A percentile compares a stretch with the other conserved stretches of the same genome.
These are phyloP conservation scores for Lodderomyces jiufengensis DNA, from an alignment of 1,139 yeast species.

Conservation along the genomic window DNA sequence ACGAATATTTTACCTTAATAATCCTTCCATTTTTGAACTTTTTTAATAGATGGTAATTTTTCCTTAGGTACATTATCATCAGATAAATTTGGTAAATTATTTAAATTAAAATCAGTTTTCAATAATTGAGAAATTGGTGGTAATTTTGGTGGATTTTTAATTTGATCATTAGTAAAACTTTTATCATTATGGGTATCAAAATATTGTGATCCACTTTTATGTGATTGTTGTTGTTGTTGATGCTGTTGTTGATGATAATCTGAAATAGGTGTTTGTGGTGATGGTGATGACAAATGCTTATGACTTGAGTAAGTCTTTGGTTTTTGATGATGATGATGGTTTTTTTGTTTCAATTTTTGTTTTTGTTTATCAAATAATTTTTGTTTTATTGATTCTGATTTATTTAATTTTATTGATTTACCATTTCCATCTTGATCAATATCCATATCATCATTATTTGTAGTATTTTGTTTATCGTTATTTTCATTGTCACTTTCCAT, in stretches of 20 bases:
- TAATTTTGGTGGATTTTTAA: constrained; percentile 4
- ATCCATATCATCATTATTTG: constrained; percentile 2
- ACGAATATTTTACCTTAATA: too few species aligned
- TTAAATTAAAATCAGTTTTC: constrained; percentile 2
- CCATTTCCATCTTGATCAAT: not conserved
- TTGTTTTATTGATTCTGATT: not conserved
- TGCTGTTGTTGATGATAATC: too few species aligned
- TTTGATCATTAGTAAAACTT: not conserved
- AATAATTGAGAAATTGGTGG: constrained; percentile 14
- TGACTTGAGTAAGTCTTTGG: too few species aligned
- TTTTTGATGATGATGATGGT: too few species aligned
- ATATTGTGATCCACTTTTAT: constrained; percentile 2
- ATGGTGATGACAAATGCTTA: too few species aligned
- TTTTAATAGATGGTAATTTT: constrained; percentile 10
- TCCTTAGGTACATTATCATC: constrained; percentile 7
- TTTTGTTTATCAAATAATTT: too few species aligned
- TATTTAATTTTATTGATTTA: not conserved
- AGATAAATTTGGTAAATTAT: constrained; percentile 4
- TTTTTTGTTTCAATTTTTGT: too few species aligned
- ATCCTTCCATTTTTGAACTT: constrained; percentile 11
- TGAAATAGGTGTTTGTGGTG: too few species aligned
- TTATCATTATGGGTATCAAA: constrained; percentile 2
- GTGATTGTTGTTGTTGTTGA: not conserved
- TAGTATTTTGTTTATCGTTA: not conserved
- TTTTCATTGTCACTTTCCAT: constrained; percentile 6